Evolutionary conservation across 768 basidiomycete genomes (phyloP).

Genomic region (Crepidotus variabilis): DNA sequence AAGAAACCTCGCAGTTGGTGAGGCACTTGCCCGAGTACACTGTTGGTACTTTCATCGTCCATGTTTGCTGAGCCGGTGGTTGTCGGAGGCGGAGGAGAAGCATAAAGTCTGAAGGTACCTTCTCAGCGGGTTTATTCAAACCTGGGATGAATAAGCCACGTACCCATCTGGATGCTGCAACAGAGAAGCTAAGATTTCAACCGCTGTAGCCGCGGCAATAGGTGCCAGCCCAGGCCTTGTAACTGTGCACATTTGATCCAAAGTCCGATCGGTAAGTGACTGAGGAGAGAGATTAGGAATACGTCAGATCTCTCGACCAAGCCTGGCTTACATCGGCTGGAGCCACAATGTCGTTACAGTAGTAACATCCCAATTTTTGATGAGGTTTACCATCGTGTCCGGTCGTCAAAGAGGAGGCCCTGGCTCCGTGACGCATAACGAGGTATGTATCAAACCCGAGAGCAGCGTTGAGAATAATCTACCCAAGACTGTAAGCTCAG

Average conservation of each 20-base stretch:
- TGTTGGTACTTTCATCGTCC: conserved; percentile 26
- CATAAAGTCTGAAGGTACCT: conserved; percentile 33
- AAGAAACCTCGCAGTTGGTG: conserved; percentile 94
- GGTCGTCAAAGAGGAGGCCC: conserved; percentile 32
- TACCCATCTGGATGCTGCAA: conserved; percentile 90
- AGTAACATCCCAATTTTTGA: conserved; percentile 83
- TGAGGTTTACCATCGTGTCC: conserved; percentile 23
- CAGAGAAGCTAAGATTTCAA: conserved; percentile 86
- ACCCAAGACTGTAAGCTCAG: background rate
- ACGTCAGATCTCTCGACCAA: background rate
- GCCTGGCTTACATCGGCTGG: conserved; percentile 72
- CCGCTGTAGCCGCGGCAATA: conserved; percentile 88
- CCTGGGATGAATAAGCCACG: conserved; percentile 11
- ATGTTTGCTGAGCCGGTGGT: conserved; percentile 24
- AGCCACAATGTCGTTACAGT: conserved; percentile 97
- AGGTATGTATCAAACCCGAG: conserved; percentile 95
- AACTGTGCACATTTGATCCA: conserved; percentile 99
- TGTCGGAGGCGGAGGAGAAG: conserved; percentile 63
- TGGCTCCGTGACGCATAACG: conserved; percentile 92
- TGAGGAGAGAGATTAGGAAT: conserved; percentile 14
- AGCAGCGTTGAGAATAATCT: conserved; percentile 94
- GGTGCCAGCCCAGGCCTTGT: conserved; percentile 92
- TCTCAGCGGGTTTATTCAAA: background rate
- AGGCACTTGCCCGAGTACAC: conserved; percentile 83
- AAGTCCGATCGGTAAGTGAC: conserved; percentile 79